Percentiles rank a stretch among this genome's conserved stretches.
phyloP scores from a whole-genome alignment of 1,284 basidiomycete species.

The Trichosporon faecale region DNA sequence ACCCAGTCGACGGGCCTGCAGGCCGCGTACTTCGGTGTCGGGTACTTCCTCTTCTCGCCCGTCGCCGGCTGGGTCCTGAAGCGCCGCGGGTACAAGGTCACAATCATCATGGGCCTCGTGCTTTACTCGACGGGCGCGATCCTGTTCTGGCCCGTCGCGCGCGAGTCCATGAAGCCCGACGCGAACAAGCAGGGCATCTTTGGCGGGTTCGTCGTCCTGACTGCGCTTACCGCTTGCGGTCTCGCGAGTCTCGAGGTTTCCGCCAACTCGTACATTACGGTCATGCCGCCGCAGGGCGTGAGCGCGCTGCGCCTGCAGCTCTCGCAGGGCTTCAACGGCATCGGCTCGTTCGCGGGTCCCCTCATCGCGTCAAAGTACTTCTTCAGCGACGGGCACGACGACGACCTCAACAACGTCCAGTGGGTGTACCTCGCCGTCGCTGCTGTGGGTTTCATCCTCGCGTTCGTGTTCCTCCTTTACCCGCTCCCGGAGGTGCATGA shows the following conservation, averaged over 20 bases:
- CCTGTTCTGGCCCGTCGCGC: constrained; percentile 77
- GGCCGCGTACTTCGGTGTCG: constrained; percentile 69
- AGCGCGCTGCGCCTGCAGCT: constrained; percentile 76
- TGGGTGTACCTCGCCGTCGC: constrained; percentile 78
- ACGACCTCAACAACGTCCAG: constrained; percentile 66
- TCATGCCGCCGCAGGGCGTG: constrained; percentile 59
- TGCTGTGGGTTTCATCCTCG: constrained; percentile 58
- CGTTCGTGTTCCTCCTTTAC: constrained; percentile 69
- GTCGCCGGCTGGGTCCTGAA: constrained; percentile 51
- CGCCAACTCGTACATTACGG: constrained; percentile 74
- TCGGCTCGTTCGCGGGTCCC: constrained; percentile 73
- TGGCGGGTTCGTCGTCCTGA: constrained; percentile 70
- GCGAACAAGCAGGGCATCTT: constrained; percentile 55
- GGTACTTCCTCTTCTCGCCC: constrained; percentile 59
- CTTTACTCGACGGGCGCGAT: constrained; percentile 71
- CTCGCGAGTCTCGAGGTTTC: constrained; percentile 55
- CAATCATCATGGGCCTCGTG: constrained; percentile 62
- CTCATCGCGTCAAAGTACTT: constrained; percentile 74
- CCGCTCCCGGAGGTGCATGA: constrained; percentile 72
- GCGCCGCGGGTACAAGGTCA: constrained; percentile 54
- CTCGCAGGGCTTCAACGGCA: constrained; percentile 76
- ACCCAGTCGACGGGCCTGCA: constrained; percentile 79
- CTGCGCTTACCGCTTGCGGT: constrained; percentile 65
- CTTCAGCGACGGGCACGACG: constrained; percentile 64
- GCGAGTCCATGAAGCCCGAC: constrained; percentile 46